phyloP scores from a whole-genome alignment of 345 rosid species.

The Erodium maritimum region DNA sequence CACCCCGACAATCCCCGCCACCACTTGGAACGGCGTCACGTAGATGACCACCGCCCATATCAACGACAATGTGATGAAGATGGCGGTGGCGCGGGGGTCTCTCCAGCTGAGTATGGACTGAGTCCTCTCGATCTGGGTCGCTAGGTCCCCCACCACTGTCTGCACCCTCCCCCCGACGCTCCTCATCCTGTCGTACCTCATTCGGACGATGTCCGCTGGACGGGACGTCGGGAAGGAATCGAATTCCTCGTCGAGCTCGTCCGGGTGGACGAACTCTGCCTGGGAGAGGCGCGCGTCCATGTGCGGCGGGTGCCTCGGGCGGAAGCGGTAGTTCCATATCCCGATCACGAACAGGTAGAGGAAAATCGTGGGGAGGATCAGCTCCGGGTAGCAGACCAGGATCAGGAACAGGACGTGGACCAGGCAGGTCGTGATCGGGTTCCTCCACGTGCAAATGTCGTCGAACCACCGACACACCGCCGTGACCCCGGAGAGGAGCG shows the following conservation, averaged over 20 bases:
- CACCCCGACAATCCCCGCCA: slow-evolving; percentile 56
- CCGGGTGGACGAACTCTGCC: slow-evolving; percentile 57
- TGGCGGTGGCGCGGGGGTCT: slow-evolving; percentile 82
- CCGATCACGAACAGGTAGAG: slow-evolving; percentile 85
- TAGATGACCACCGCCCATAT: slow-evolving; percentile 68
- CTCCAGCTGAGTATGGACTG: slow-evolving; percentile 92
- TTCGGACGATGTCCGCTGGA: slow-evolving; percentile 49
- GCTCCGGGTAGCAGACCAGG: slow-evolving; percentile 79
- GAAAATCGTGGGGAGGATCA: slow-evolving; percentile 77
- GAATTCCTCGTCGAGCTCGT: slow-evolving; percentile 94
- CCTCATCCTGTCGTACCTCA: slow-evolving; percentile 79
- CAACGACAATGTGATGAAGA: slow-evolving; percentile 65
- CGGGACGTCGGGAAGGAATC: slow-evolving; percentile 56
- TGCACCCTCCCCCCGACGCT: slow-evolving; percentile 78
- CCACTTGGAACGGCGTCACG: slow-evolving; percentile 77
- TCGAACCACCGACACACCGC: slow-evolving; percentile 68
- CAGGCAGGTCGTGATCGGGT: slow-evolving; percentile 70
- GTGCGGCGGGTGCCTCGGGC: slow-evolving; percentile 80
- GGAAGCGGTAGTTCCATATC: slow-evolving; percentile 81
- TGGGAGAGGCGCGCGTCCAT: slow-evolving; percentile 82
- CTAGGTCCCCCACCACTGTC: slow-evolving; percentile 78
- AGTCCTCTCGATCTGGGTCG: slow-evolving; percentile 79
- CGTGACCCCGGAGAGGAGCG: slow-evolving; percentile 49
- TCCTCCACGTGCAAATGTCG: slow-evolving; percentile 75
- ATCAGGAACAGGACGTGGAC: slow-evolving; percentile 72